Evolutionary conservation across 257 asterid genomes (phyloP), one percentile per base, ranked within the genome.

Genomic region (Thymus mandschuricus): DNA sequence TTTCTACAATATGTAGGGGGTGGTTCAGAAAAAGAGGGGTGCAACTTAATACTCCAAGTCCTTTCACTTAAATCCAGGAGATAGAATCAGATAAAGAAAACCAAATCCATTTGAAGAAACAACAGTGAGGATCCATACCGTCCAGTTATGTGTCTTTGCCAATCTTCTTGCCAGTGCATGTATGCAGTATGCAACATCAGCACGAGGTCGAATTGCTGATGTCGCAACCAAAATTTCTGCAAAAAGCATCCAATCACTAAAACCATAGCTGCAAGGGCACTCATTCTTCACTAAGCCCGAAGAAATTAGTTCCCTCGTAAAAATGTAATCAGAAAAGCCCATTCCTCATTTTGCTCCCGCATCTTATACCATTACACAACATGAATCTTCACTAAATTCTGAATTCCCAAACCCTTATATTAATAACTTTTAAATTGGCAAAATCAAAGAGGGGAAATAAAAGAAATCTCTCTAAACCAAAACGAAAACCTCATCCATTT

Each of bases 131-230:
- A 64, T 79, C 69, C 83, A 77, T 91, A 92, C 99, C 96, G 98
- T 95, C 99, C 99, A 95, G 64, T 95, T 95, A 80, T 79, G 98
- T 3, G 99, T 95, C 96, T 95, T 95, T 0, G 89, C 91, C 89
- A 95, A 79, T 80, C 99, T 79, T 84, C 97, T 85, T 34, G 96
- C 82, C 77, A 95, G 92, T 50, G 98, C 94, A 69, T 88, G 97
- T 75, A 95, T 81, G 86, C 99, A 92, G 84, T 92, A 95, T 3
- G 97, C 97, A 82, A 95, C 99, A 84, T 95, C 99, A 73, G 97
- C 98, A 66, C 97, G 85, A 68, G 99, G 99, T 50, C 97, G 95
- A 45, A 85, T 55, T 12, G 97, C 91, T 48, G 98, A 87, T 59
- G 99, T 92, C 82, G 87, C 92, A 74, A 79, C 87, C 91, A 92